Conservation (phyloP, 371 early-diverging fungal genomes). For the Mucor velutinosus region DNA sequence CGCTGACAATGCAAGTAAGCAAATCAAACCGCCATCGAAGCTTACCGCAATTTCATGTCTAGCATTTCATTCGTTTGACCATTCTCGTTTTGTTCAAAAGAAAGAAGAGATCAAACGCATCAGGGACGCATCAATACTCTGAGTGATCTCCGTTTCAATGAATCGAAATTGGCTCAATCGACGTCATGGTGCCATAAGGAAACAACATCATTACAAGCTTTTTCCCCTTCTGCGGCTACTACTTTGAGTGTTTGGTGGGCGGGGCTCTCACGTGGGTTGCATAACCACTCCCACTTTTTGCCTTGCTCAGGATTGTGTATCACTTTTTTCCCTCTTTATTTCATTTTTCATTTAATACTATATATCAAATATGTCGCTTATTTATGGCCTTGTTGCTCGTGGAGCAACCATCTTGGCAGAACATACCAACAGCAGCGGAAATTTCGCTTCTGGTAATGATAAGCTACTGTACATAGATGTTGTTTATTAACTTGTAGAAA, state of each 20-base stretch:
- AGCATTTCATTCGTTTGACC: too few relatives aligned
- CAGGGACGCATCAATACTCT: not conserved
- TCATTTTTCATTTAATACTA: not conserved
- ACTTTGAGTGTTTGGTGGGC: not conserved
- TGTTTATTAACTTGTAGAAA: slow-evolving; percentile 6
- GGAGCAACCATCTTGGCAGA: slow-evolving; percentile 76
- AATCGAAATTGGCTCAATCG: not conserved
- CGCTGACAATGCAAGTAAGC: too few relatives aligned
- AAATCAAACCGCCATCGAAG: too few relatives aligned
- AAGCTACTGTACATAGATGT: not conserved
- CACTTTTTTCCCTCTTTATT: slow-evolving; percentile 6
- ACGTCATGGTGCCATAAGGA: not conserved
- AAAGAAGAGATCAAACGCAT: not conserved
- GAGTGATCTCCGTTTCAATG: not conserved
- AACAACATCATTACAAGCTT: not conserved
- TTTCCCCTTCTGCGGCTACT: not conserved
- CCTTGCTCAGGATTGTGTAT: not conserved
- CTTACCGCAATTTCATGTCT: too few relatives aligned
- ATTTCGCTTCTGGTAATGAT: slow-evolving; percentile 63
- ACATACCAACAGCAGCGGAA: slow-evolving; percentile 76
- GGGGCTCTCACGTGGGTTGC: slow-evolving; percentile 5
- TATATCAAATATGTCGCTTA: slow-evolving; percentile 59
- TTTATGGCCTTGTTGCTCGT: slow-evolving; percentile 76
- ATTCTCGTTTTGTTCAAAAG: too few relatives aligned
- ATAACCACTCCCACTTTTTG: not conserved